Evolutionary conservation across 1,139 yeast species (phyloP).

Genomic region (Blastobotrys arbuscula): DNA sequence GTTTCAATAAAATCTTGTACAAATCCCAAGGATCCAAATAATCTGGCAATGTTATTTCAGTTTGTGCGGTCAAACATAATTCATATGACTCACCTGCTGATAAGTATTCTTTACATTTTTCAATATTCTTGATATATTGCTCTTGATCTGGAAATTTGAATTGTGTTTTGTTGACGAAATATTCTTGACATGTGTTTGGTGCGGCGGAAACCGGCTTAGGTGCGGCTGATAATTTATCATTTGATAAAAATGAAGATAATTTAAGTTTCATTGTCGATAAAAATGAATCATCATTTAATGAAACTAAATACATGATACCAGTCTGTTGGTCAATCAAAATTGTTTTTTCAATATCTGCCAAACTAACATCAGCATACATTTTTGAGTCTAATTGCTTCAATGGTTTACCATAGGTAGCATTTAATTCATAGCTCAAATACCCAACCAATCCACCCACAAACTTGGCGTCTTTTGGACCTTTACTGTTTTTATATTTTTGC

Average conservation of each 20-base stretch:
- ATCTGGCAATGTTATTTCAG: conserved; percentile 45
- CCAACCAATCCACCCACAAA: conserved; percentile 91
- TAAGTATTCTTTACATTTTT: conserved; percentile 61
- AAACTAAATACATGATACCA: conserved; percentile 49
- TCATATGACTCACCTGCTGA: conserved; percentile 90
- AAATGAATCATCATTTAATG: conserved; percentile 27
- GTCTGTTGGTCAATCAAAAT: conserved; percentile 50
- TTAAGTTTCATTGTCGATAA: conserved; percentile 1
- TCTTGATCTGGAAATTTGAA: conserved; percentile 52
- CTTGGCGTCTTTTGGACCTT: conserved; percentile 42
- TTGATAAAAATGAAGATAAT: not conserved
- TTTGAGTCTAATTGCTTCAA: conserved; percentile 3
- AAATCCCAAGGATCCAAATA: conserved; percentile 61
- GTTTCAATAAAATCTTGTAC: conserved; percentile 61
- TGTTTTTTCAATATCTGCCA: conserved; percentile 65
- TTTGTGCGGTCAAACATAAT: conserved; percentile 79
- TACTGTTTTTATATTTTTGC: conserved; percentile 23
- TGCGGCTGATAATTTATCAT: not conserved
- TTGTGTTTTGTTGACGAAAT: conserved; percentile 25
- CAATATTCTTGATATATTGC: conserved; percentile 52
- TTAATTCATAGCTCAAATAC: conserved; percentile 70
- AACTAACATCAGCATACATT: conserved; percentile 62
- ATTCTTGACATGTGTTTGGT: conserved; percentile 18
- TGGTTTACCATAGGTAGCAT: conserved; percentile 27
- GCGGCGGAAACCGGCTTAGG: conserved; percentile 9